These are phyloP conservation scores for Aeminium ludgeri DNA, from an alignment of 495 filamentous ascomycete genomes.

Conservation along the genomic window DNA sequence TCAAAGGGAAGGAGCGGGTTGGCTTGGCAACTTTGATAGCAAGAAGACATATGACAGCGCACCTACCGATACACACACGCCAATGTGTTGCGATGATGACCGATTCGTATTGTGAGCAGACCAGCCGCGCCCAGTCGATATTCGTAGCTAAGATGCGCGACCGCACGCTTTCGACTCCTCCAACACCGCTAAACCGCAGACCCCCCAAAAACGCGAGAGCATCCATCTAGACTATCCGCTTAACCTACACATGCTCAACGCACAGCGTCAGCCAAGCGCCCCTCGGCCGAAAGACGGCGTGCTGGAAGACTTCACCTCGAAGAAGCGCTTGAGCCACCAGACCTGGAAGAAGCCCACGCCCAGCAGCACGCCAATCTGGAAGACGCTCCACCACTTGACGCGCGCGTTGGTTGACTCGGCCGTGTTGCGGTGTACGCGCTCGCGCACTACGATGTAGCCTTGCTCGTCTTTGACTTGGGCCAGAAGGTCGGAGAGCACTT, in stretches of 20 bases:
- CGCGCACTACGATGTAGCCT: slow-evolving; percentile 86
- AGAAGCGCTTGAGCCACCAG: slow-evolving; percentile 98
- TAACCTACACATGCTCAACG: slow-evolving; percentile 7
- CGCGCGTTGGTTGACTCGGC: slow-evolving; percentile 93
- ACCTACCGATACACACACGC: too few species aligned
- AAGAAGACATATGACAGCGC: too few species aligned
- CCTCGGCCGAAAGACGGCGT: slow-evolving; percentile 1
- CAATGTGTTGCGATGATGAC: too few species aligned
- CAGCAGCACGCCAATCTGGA: slow-evolving; percentile 77
- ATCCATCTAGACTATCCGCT: slow-evolving; percentile 10
- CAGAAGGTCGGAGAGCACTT: slow-evolving; percentile 67
- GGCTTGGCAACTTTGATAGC: background rate
- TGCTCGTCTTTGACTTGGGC: slow-evolving; percentile 93
- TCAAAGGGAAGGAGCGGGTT: background rate
- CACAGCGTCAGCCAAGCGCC: slow-evolving; percentile 11
- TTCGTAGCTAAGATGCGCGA: too few species aligned
- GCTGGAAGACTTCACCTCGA: slow-evolving; percentile 49
- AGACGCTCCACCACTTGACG: slow-evolving; percentile 99
- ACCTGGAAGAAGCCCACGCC: slow-evolving; percentile 95
- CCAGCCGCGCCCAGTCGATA: too few species aligned
- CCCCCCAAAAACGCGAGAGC: too few species aligned
- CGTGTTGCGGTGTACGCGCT: slow-evolving; percentile 92
- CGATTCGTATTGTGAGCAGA: too few species aligned
- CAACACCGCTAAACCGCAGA: too few species aligned
- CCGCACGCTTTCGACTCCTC: too few species aligned